phyloP scores from a whole-genome alignment of 768 basidiomycete species.

The Tulasnella sp. region DNA sequence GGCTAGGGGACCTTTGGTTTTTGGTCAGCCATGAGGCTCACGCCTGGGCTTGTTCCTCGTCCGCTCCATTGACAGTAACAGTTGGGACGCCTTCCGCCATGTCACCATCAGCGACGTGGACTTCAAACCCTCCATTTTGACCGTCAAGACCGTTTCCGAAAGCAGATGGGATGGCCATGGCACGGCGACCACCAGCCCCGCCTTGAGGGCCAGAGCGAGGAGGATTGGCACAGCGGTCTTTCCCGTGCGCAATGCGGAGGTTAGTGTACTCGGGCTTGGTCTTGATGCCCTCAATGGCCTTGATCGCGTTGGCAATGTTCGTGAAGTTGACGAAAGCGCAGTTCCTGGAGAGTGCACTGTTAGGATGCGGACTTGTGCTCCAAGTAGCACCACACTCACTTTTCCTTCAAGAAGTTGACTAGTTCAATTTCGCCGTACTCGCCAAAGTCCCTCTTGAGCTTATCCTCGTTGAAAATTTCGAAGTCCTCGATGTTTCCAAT shows the following conservation, averaged over 20 bases:
- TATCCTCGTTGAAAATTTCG: slow-evolving; percentile 82
- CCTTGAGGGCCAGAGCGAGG: slow-evolving; percentile 42
- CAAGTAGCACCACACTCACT: slow-evolving; percentile 44
- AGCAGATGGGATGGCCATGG: background rate
- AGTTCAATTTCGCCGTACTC: slow-evolving; percentile 97
- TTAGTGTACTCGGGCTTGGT: slow-evolving; percentile 82
- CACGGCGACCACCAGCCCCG: slow-evolving; percentile 15
- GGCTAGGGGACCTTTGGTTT: background rate
- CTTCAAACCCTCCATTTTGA: slow-evolving; percentile 12
- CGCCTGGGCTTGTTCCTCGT: background rate
- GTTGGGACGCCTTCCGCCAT: background rate
- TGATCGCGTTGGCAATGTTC: slow-evolving; percentile 90
- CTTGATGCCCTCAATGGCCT: slow-evolving; percentile 96
- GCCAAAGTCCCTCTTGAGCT: slow-evolving; percentile 84
- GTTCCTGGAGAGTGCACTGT: slow-evolving; percentile 47
- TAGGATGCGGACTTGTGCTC: slow-evolving; percentile 12
- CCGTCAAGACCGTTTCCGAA: slow-evolving; percentile 5
- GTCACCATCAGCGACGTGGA: slow-evolving; percentile 17
- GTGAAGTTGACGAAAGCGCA: slow-evolving; percentile 96
- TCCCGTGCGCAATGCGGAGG: slow-evolving; percentile 88
- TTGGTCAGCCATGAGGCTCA: background rate
- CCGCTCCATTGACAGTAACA: slow-evolving; percentile 8
- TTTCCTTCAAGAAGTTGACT: slow-evolving; percentile 91
- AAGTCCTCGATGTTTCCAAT: slow-evolving; percentile 94
- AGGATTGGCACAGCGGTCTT: slow-evolving; percentile 91